A percentile compares a stretch with the other conserved stretches of the same genome.
Conservation (phyloP, 2,329 filamentous ascomycete species). For the Cladosporium sp. region DNA sequence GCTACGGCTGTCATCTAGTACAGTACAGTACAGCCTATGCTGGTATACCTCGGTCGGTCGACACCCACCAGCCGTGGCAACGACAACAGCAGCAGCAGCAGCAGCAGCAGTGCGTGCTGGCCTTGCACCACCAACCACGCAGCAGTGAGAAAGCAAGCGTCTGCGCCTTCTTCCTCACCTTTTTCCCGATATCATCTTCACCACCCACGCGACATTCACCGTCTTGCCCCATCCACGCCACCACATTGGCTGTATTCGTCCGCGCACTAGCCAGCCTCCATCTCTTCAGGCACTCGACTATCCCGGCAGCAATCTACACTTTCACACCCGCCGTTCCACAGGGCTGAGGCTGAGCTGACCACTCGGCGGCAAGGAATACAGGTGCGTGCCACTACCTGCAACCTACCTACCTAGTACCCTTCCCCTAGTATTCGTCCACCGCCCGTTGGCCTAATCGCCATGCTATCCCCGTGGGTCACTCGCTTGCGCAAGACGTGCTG, state of each 20-base stretch:
- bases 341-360: slow-evolving; percentile 16
- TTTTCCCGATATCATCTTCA: too few species aligned
- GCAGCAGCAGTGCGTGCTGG: too few species aligned
- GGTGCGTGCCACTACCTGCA: slow-evolving; percentile 12
- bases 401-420: background rate
- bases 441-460: background rate
- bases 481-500: slow-evolving; percentile 1
- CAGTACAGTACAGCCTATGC: too few species aligned
- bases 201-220: too few species aligned
- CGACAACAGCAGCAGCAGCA: too few species aligned
- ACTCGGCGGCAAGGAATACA: slow-evolving; percentile 12
- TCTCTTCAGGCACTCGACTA: background rate
- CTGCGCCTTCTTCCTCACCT: too few species aligned
- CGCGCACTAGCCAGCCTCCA: background rate
- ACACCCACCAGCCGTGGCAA: too few species aligned
- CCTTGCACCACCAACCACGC: too few species aligned
- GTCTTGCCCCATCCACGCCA: background rate
- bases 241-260: slow-evolving; percentile 1
- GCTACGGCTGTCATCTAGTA: too few species aligned
- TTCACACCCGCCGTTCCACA: slow-evolving; percentile 1
- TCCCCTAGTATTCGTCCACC: background rate
- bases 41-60: too few species aligned
- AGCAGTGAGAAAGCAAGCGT: too few species aligned
- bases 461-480: slow-evolving; percentile 1
- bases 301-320: background rate